Conservation (phyloP, 805 yeast genomes). For the Barnettozyma salicaria region DNA sequence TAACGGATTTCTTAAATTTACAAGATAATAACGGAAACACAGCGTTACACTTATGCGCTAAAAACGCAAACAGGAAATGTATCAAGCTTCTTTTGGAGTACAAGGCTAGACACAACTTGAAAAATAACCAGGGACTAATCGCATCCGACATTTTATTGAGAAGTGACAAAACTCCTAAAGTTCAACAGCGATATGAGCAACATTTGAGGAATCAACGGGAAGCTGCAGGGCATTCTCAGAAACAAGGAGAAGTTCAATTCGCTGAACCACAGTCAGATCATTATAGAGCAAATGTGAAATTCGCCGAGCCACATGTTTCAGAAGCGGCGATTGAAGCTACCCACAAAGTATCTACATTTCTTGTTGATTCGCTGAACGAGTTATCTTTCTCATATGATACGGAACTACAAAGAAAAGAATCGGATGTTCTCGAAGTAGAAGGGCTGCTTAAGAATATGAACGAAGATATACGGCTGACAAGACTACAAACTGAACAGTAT, state of each 20-base stretch:
- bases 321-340: conserved; percentile 50
- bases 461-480: conserved; percentile 34
- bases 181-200: conserved; percentile 22
- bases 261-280: too few relatives aligned
- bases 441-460: conserved; percentile 37
- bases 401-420: conserved; percentile 49
- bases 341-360: conserved; percentile 45
- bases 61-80: conserved; percentile 48
- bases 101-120: conserved; percentile 40
- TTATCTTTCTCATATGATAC: conserved; percentile 47
- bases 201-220: conserved; percentile 17
- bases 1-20: conserved; percentile 54
- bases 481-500: conserved; percentile 19
- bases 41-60: conserved; percentile 67
- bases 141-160: conserved; percentile 26
- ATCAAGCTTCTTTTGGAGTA: conserved; percentile 43
- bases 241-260: neutral
- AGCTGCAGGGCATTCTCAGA: conserved; percentile 9
- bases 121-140: conserved; percentile 29
- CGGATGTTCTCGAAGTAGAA: conserved; percentile 45
- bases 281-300: too few relatives aligned
- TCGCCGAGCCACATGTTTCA: conserved; percentile 38
- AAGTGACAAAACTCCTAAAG: conserved; percentile 21
- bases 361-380: conserved; percentile 42
- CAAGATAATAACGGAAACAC: conserved; percentile 77